These are phyloP conservation scores for Podaxis pistillaris DNA, from an alignment of 768 basidiomycete genomes.

Conservation along the genomic window DNA sequence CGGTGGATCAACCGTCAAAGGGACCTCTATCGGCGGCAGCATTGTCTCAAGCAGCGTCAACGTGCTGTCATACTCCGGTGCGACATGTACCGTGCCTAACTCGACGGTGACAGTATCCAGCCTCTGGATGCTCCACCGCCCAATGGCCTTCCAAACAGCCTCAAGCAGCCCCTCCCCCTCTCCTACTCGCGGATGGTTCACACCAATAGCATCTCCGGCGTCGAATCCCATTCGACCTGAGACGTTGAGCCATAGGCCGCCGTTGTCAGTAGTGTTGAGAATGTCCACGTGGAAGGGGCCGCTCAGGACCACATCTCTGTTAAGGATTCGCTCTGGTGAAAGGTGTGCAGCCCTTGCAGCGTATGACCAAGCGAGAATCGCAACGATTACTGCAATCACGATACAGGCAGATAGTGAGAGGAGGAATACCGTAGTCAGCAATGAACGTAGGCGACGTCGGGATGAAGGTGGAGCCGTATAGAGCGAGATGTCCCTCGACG, in stretches of 20 bases:
- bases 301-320: slow-evolving; percentile 50
- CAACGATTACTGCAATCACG: slow-evolving; percentile 39
- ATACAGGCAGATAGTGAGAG: slow-evolving; percentile 51
- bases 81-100: slow-evolving; percentile 49
- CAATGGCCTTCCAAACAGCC: slow-evolving; percentile 63
- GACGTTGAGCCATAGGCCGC: slow-evolving; percentile 58
- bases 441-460: slow-evolving; percentile 32
- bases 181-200: slow-evolving; percentile 36
- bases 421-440: slow-evolving; percentile 53
- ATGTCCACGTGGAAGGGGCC: slow-evolving; percentile 65
- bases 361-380: slow-evolving; percentile 65
- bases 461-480: slow-evolving; percentile 21
- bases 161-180: slow-evolving; percentile 41
- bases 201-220: slow-evolving; percentile 58
- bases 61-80: slow-evolving; percentile 39
- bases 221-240: slow-evolving; percentile 64
- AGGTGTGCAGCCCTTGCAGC: slow-evolving; percentile 51
- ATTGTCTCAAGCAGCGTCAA: slow-evolving; percentile 46
- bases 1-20: slow-evolving; percentile 53
- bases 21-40: slow-evolving; percentile 49
- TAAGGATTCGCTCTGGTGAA: slow-evolving; percentile 57
- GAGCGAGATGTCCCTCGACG: slow-evolving; percentile 20
- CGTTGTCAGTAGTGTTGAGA: slow-evolving; percentile 56
- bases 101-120: slow-evolving; percentile 58
- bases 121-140: slow-evolving; percentile 61